Percentiles rank a stretch among this genome's conserved stretches.
Evolutionary conservation across 345 rosid species (phyloP).

Genomic region (Laguncularia racemosa): DNA sequence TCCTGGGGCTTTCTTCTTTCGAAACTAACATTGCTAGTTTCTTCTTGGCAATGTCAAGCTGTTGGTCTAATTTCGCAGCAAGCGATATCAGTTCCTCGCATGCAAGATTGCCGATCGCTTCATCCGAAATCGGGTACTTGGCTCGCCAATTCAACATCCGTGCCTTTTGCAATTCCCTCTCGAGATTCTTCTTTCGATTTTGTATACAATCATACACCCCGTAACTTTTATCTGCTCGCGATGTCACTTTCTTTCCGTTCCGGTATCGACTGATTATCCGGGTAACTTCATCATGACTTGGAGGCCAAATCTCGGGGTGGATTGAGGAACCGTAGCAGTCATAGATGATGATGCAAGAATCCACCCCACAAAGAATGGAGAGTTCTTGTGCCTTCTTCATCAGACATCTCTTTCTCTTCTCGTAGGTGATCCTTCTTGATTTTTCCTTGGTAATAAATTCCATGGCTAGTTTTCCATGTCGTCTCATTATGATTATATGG

Average conservation of each 20-base stretch:
- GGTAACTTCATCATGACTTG: conserved; percentile 3
- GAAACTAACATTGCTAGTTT: no score
- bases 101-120: conserved; percentile 1
- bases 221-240: conserved; percentile 8
- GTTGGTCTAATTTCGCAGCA: no score
- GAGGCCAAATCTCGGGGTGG: conserved; percentile 18
- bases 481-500: no score
- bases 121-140: conserved; percentile 14
- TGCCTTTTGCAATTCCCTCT: conserved; percentile 8
- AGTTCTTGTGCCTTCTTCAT: conserved; percentile 27
- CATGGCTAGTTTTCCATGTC: conserved; percentile 23
- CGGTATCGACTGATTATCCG: conserved; percentile 13
- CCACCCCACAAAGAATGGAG: conserved; percentile 20
- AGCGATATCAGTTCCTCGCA: no score
- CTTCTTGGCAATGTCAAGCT: no score
- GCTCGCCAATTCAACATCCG: conserved; percentile 11
- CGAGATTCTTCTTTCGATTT: conserved; percentile 15
- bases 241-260: not conserved
- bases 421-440: conserved; percentile 18
- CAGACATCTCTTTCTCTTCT: conserved; percentile 26
- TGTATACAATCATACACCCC: conserved; percentile 13
- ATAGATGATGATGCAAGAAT: conserved; percentile 23
- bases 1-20: no score
- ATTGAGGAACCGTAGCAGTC: not conserved
- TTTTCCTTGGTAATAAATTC: conserved; percentile 23